phyloP scores from a whole-genome alignment of 805 yeast species.

The Candida vartiovaarae region DNA sequence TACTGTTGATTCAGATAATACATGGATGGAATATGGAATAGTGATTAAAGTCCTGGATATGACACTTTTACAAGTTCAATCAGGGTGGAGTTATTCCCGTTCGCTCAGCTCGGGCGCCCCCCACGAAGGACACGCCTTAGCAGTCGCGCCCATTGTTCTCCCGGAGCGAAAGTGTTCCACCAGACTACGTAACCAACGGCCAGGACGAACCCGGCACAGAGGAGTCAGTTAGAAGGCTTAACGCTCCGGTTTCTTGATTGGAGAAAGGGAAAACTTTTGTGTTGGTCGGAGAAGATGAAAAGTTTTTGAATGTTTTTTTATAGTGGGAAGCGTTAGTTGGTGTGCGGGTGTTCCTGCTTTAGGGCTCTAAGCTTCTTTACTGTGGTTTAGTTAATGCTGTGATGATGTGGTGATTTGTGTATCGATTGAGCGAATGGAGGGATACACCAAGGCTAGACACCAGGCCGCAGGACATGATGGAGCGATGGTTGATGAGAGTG shows the following conservation, averaged over 20 bases:
- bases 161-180: slow-evolving; percentile 26
- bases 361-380: neutral
- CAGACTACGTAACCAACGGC: slow-evolving; percentile 19
- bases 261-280: neutral
- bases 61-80: slow-evolving; percentile 12
- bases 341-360: neutral
- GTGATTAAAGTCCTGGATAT: slow-evolving; percentile 23
- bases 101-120: neutral
- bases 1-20: neutral
- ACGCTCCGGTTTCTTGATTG: slow-evolving; percentile 16
- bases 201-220: slow-evolving; percentile 26
- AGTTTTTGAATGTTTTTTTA: neutral
- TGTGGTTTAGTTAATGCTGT: no score
- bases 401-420: no score
- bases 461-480: slow-evolving; percentile 96
- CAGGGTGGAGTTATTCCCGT: slow-evolving; percentile 24
- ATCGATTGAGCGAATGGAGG: neutral
- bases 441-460: slow-evolving; percentile 29
- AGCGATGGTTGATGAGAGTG: slow-evolving; percentile 53
- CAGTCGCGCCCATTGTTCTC: slow-evolving; percentile 13
- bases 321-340: neutral
- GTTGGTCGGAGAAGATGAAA: neutral
- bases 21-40: slow-evolving; percentile 18
- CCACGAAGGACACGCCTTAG: no score
- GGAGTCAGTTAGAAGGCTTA: slow-evolving; percentile 24